Evolutionary conservation across 176 grass and related monocot genomes (phyloP), one percentile per base, ranked within the genome.

Genomic region (Carex myosuroides): DNA sequence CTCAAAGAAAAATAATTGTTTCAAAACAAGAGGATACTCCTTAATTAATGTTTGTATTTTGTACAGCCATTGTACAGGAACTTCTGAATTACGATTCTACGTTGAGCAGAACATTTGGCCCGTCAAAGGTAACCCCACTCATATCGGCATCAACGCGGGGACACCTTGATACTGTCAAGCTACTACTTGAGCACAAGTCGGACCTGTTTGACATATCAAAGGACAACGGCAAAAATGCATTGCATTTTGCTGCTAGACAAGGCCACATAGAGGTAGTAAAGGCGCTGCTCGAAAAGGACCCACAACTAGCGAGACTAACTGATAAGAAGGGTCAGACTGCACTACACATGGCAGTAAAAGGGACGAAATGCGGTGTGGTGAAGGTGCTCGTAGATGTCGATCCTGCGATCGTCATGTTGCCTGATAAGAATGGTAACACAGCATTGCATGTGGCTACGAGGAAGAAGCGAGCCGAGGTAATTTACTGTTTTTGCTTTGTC

Each of bases 271-370:
- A 89, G 82, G 88, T 93, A 81, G 93, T 95, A 35, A 88, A 85
- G 71, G 65, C 82, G 48, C 83, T 98, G 86, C 92, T 98, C 13
- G 91, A 93, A 29, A 95, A 98, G 81, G 93, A 93, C 88, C 89
- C 91, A 55, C 96, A 95, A 81, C 86, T 98, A 76, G 91, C 91
- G 41, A 90, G 96, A 83, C 80, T 85, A 77, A 93, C 89, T 35
- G 96, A 98, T 18, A 95, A 90, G 82, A 98, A 98, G 85, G 96
- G 93, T 39, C 96, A 98, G 86, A 98, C 93, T 57, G 91, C 93
- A 56, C 84, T 98, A 68, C 96, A 98, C 86, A 93, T 98, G 96
- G 96, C 93, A 21, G 96, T 95, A 44, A 98, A 98, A 89, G 96
- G 96, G 87, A 92, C 89, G 84, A 93, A 85, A 54, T 93, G 93